phyloP scores from a whole-genome alignment of 1,139 yeast genomes.

The Citeromyces hawaiiensis region DNA sequence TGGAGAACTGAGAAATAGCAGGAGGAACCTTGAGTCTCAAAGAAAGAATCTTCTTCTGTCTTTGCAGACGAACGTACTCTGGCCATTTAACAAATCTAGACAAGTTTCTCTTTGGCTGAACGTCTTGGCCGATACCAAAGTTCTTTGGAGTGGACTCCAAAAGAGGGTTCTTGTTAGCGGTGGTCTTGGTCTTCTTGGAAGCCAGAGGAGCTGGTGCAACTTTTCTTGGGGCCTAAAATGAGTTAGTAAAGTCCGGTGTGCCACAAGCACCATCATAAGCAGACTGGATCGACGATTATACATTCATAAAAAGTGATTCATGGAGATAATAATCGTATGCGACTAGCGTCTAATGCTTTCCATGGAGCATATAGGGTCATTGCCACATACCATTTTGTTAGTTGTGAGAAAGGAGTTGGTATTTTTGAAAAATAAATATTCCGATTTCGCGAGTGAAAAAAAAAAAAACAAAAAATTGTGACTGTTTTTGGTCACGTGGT shows the following conservation, averaged over 20 bases:
- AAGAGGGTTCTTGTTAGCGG: slow-evolving; percentile 54
- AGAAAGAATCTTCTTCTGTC: slow-evolving; percentile 93
- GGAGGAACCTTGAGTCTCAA: slow-evolving; percentile 98
- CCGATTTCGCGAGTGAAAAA: too few species aligned
- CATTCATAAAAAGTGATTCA: background rate
- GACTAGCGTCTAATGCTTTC: background rate
- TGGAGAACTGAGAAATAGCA: slow-evolving; percentile 90
- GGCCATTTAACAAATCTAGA: slow-evolving; percentile 98
- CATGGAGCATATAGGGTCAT: background rate
- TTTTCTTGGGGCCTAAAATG: slow-evolving; percentile 59
- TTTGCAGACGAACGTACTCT: slow-evolving; percentile 89
- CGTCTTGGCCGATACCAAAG: slow-evolving; percentile 91
- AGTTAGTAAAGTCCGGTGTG: background rate
- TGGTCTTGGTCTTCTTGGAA: slow-evolving; percentile 20
- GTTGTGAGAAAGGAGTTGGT: background rate
- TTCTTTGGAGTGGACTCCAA: slow-evolving; percentile 80
- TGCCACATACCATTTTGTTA: slow-evolving; percentile 3
- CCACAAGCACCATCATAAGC: background rate
- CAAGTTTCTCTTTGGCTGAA: slow-evolving; percentile 94
- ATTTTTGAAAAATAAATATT: background rate
- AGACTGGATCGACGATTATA: background rate
- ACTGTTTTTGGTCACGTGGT: background rate
- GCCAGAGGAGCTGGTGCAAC: slow-evolving; percentile 81
- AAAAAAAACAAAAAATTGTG: background rate
- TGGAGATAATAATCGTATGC: background rate